Evolutionary conservation across 805 yeast genomes (phyloP).

Genomic region (Millerago galiae): DNA sequence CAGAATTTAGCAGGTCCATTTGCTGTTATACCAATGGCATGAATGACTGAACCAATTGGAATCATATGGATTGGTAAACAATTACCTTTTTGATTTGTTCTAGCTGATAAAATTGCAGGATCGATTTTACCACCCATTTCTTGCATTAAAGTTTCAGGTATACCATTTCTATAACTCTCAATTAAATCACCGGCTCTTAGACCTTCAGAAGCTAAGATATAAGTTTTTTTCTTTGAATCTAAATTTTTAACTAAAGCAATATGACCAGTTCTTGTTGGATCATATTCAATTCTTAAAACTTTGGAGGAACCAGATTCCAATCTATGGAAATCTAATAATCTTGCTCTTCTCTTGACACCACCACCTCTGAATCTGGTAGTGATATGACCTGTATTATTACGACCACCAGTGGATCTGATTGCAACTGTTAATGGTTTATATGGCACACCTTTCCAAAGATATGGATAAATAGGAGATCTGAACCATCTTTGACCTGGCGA

Average conservation of each 20-base stretch:
- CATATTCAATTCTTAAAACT: constrained; percentile 88
- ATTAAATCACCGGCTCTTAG: constrained; percentile 87
- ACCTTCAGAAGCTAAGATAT: constrained; percentile 89
- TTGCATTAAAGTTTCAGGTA: constrained; percentile 63
- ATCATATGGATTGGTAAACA: constrained; percentile 89
- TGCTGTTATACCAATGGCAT: constrained; percentile 73
- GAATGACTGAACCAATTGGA: constrained; percentile 90
- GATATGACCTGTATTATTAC: constrained; percentile 83
- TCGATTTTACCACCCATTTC: constrained; percentile 91
- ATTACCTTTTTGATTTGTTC: constrained; percentile 88
- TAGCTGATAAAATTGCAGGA: constrained; percentile 82
- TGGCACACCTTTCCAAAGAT: constrained; percentile 83
- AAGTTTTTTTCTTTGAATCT: constrained; percentile 56
- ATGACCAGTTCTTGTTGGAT: constrained; percentile 91
- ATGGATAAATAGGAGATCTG: constrained; percentile 79
- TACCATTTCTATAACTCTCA: constrained; percentile 84
- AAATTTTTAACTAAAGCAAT: constrained; percentile 75
- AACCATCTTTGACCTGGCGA: constrained; percentile 89
- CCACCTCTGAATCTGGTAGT: constrained; percentile 96
- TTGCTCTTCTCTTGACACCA: constrained; percentile 84
- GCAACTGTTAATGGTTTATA: constrained; percentile 67
- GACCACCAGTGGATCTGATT: constrained; percentile 71
- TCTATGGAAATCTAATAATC: constrained; percentile 76
- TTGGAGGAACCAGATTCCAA: constrained; percentile 61
- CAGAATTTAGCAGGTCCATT: constrained; percentile 84